Conservation (phyloP, 2,329 filamentous ascomycete genomes). For the Sphaerulina musiva region DNA sequence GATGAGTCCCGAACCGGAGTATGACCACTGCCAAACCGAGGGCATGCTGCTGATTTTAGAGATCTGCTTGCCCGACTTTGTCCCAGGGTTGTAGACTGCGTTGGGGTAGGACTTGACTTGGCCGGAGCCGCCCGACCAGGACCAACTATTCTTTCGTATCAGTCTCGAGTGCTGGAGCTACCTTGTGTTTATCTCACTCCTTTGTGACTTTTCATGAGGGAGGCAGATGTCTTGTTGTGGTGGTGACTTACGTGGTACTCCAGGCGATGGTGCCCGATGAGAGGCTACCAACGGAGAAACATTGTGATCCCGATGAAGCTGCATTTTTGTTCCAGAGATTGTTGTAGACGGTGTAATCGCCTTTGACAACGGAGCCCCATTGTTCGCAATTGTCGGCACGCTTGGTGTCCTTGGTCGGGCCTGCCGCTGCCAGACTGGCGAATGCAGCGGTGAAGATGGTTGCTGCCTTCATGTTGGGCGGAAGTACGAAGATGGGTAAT, state of each 20-base stretch:
- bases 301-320: slow-evolving; percentile 43
- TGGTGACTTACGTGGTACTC: slow-evolving; percentile 37
- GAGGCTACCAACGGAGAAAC: slow-evolving; percentile 39
- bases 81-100: slow-evolving; percentile 32
- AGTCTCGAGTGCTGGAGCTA: background rate
- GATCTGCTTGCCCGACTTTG: slow-evolving; percentile 26
- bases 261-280: slow-evolving; percentile 37
- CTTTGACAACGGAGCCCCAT: slow-evolving; percentile 27
- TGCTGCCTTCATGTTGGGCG: background rate
- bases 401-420: background rate
- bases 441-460: background rate
- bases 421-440: background rate
- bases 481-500: background rate
- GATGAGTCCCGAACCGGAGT: slow-evolving; percentile 45
- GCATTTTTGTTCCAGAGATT: slow-evolving; percentile 41
- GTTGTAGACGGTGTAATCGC: slow-evolving; percentile 35
- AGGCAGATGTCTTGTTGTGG: background rate
- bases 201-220: no score
- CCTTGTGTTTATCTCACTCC: no score
- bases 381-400: slow-evolving; percentile 28
- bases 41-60: slow-evolving; percentile 35
- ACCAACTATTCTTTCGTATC: slow-evolving; percentile 31
- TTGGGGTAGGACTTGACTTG: slow-evolving; percentile 43
- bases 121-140: slow-evolving; percentile 28
- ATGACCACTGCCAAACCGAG: slow-evolving; percentile 45